Percentiles rank a stretch among this genome's conserved stretches.
These are phyloP conservation scores for Phialophora expanda DNA, from an alignment of 2,329 filamentous ascomycete species.

Conservation along the genomic window DNA sequence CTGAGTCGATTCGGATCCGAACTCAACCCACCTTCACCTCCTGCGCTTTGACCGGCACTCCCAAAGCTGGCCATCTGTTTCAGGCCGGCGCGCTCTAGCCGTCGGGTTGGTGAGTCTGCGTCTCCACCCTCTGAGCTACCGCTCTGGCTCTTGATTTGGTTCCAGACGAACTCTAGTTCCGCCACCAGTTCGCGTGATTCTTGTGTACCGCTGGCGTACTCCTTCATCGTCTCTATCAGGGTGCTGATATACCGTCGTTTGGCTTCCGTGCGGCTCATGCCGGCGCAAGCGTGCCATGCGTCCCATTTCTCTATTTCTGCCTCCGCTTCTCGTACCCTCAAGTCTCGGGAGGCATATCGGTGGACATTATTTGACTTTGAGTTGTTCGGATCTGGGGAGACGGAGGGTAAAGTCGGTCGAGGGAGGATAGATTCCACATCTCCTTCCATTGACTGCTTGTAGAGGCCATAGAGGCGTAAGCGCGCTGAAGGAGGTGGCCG, in stretches of 20 bases:
- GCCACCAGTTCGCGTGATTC: conserved; percentile 86
- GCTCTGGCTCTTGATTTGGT: conserved; percentile 71
- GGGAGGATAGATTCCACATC: conserved; percentile 95
- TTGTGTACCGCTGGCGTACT: conserved; percentile 79
- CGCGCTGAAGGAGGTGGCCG: conserved; percentile 85
- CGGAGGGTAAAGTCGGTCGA: conserved; percentile 61
- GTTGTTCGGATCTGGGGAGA: conserved; percentile 35
- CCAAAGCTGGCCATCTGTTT: conserved; percentile 42
- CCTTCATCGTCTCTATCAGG: conserved; percentile 95
- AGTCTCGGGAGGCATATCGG: conserved; percentile 38
- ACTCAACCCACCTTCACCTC: conserved; percentile 22
- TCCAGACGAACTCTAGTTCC: conserved; percentile 99
- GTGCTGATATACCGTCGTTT: conserved; percentile 94
- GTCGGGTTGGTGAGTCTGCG: conserved; percentile 47
- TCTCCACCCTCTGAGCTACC: conserved; percentile 43
- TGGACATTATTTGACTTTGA: conserved; percentile 36
- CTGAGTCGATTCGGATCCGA: conserved; percentile 60
- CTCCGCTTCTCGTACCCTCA: conserved; percentile 52
- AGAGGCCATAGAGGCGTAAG: conserved; percentile 92
- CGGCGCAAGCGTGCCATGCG: conserved; percentile 89
- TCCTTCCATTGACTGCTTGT: conserved; percentile 98
- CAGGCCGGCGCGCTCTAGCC: conserved; percentile 55
- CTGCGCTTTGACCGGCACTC: conserved; percentile 22
- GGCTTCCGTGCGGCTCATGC: conserved; percentile 84
- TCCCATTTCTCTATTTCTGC: conserved; percentile 61